Conservation (phyloP, 2,329 filamentous ascomycete species). For the Paecilomyces formosus region DNA sequence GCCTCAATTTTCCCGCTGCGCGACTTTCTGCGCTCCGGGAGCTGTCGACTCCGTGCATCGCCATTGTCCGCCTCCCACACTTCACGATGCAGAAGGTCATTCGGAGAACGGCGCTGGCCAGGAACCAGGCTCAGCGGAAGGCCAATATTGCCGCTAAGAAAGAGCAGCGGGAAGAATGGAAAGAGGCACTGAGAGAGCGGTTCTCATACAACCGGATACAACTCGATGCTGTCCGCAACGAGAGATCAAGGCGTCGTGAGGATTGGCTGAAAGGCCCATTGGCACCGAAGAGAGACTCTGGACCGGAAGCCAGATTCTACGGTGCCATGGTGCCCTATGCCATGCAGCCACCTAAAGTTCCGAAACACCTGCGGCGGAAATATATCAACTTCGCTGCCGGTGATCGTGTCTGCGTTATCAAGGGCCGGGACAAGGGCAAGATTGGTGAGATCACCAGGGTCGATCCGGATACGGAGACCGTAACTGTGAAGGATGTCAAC, state of each 20-base stretch:
- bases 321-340: conserved; percentile 45
- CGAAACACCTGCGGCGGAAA: conserved; percentile 30
- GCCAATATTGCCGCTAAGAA: conserved; percentile 37
- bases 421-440: conserved; percentile 72
- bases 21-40: not conserved
- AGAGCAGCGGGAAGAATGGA: conserved; percentile 31
- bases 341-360: conserved; percentile 31
- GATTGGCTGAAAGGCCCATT: conserved; percentile 73
- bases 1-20: conserved; percentile 20
- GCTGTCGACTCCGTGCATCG: conserved; percentile 5
- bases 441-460: conserved; percentile 66
- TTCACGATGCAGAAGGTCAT: conserved; percentile 62
- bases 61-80: conserved; percentile 23
- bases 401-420: conserved; percentile 76
- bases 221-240: conserved; percentile 36
- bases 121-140: conserved; percentile 51
- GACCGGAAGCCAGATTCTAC: conserved; percentile 49
- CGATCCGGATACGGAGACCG: conserved; percentile 46
- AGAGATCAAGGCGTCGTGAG: conserved; percentile 56
- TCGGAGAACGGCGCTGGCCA: conserved; percentile 58
- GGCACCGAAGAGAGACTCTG: conserved; percentile 68
- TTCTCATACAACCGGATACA: conserved; percentile 25
- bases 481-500: conserved; percentile 57
- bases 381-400: conserved; percentile 57
- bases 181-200: conserved; percentile 17